Base-by-base conservation (phyloP, 1,284 basidiomycete genomes). In the Pseudomicrostroma phylloplanum region DNA sequence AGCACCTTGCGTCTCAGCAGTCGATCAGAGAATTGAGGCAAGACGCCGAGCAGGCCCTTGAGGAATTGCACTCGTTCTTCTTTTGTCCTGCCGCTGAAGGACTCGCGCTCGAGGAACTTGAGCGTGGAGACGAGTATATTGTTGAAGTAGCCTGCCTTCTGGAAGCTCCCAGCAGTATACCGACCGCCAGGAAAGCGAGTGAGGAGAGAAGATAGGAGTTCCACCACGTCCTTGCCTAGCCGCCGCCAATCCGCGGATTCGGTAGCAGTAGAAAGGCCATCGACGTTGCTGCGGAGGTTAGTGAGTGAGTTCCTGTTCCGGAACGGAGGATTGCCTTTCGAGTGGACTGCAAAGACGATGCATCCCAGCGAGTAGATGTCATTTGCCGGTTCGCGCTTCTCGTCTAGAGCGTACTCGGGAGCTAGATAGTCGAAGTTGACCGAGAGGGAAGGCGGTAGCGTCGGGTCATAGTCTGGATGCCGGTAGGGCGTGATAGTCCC, bases 341-440 rank as follows among this genome's bases (percentile, higher is more conserved):
- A 89, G 78, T 97, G 92, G 1, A 74, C 67, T 7, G 74, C 70
- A 92, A 91, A 75, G 46, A 97, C 86, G 26, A 97, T 80, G 73
- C 90, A 93, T 6, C 94, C 94, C 8, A 98, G 84, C 2, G 91
- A 89, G 79, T 93, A 98, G 85, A 98, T 89, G 78, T 98, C 94
- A 43, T 92, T 96, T 0, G 89, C 86, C 0, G 91, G 89, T 39
- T 87, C 83, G 4, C 96, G 83, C 23, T 87, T 84, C 74, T 94
- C 91, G 79, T 97, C 93, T 58, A 97, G 81, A 0, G 88, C 90
- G 80, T 96, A 96, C 80, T 97, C 94, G 0, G 94, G 94, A 0
- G 93, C 94, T 92, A 78, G 51, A 78, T 92, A 97, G 80, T 99
- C 93, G 71, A 96, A 90, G 59, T 92, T 91, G 63, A 91, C 87